phyloP scores from a whole-genome alignment of 2,329 filamentous ascomycete species.

The Endothia cerciana region DNA sequence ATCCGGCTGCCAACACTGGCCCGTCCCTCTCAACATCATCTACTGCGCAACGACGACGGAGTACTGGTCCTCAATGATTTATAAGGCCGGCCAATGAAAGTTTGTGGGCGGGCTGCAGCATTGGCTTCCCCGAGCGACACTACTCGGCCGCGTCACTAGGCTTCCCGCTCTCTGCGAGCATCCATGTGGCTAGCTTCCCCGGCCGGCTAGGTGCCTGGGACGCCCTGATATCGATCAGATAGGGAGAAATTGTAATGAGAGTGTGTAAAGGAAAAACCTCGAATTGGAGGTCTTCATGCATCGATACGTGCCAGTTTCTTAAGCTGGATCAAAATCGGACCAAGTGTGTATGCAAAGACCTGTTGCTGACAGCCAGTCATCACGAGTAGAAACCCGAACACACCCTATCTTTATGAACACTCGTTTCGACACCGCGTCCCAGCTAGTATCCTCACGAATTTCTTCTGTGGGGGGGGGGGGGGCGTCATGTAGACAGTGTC shows the following conservation, averaged over 20 bases:
- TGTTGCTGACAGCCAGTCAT: not conserved
- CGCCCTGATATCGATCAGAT: not conserved
- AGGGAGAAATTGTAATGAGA: not conserved
- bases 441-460: not conserved
- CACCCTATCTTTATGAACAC: not conserved
- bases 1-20: no score
- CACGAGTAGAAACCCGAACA: not conserved
- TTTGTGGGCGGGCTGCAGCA: not conserved
- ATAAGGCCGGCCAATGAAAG: not conserved
- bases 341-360: not conserved
- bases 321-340: not conserved
- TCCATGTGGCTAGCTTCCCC: conserved; percentile 15
- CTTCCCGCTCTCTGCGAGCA: conserved; percentile 12
- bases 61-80: not conserved
- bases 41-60: not conserved
- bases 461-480: not conserved
- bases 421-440: not conserved
- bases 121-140: conserved; percentile 11
- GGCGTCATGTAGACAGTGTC: not conserved
- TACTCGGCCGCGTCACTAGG: not conserved
- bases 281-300: not conserved
- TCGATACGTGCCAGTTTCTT: not conserved
- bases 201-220: not conserved
- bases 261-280: not conserved
- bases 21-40: not conserved